phyloP scores from a whole-genome alignment of 306 rosid genomes.

The Betula pendula region DNA sequence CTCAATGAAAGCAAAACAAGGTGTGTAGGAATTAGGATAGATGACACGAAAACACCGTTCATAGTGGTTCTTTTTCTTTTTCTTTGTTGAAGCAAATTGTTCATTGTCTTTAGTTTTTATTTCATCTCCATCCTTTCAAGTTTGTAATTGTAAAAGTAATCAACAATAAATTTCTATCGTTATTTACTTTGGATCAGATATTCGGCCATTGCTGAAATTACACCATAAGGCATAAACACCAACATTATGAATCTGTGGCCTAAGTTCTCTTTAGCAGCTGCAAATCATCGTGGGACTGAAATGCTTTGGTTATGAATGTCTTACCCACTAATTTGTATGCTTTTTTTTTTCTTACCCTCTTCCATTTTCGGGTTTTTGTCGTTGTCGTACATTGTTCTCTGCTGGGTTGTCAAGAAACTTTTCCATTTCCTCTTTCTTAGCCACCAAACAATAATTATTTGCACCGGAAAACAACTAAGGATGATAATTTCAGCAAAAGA shows the following conservation, averaged over 20 bases:
- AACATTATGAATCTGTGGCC: no score
- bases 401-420: neutral
- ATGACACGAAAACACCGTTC: constrained; percentile 1
- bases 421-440: neutral
- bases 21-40: constrained; percentile 15
- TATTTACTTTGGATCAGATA: no score
- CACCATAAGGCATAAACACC: no score
- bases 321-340: no score
- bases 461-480: neutral
- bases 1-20: neutral
- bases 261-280: no score
- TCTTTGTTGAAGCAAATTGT: constrained; percentile 1
- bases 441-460: constrained; percentile 4
- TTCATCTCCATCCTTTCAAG: neutral
- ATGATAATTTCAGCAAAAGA: neutral
- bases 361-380: neutral
- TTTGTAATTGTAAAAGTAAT: neutral
- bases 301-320: no score
- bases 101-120: neutral
- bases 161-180: no score
- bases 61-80: neutral
- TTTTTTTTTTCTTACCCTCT: no score
- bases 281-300: no score
- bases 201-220: no score
- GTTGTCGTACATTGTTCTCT: neutral